Percentiles rank a stretch among this genome's conserved stretches.
Evolutionary conservation across 2,329 filamentous ascomycete genomes (phyloP).

Genomic region (Pyrenophora tritici-repentis): DNA sequence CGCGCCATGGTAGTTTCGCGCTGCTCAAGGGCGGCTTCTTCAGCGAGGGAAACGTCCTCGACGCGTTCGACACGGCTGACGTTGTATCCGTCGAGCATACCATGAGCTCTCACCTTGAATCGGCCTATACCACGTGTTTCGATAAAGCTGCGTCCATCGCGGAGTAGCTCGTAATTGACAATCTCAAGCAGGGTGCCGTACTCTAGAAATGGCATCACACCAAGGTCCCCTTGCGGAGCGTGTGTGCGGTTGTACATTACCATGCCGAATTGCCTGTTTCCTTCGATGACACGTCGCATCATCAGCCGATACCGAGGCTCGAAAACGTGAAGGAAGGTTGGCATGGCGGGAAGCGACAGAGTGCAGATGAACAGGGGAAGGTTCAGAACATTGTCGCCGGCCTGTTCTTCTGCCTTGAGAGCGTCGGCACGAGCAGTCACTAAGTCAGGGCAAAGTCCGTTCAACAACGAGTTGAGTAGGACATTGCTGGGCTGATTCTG

Average conservation of each 20-base stretch:
- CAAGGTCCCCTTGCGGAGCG: slow-evolving; percentile 59
- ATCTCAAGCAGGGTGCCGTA: slow-evolving; percentile 82
- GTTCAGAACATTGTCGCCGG: slow-evolving; percentile 61
- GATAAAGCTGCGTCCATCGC: slow-evolving; percentile 80
- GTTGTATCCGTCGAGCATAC: slow-evolving; percentile 74
- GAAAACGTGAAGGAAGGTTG: slow-evolving; percentile 85
- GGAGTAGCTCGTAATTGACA: slow-evolving; percentile 71
- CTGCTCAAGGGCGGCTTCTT: slow-evolving; percentile 78
- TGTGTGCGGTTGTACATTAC: slow-evolving; percentile 68
- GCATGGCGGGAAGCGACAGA: slow-evolving; percentile 79
- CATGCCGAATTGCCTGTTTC: slow-evolving; percentile 82
- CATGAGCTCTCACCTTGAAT: slow-evolving; percentile 72
- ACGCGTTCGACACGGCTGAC: slow-evolving; percentile 77
- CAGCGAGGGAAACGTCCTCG: slow-evolving; percentile 79
- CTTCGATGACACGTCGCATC: slow-evolving; percentile 77
- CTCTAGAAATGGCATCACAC: slow-evolving; percentile 64
- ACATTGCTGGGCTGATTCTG: slow-evolving; percentile 63
- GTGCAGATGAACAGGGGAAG: slow-evolving; percentile 79
- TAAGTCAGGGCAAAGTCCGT: slow-evolving; percentile 69
- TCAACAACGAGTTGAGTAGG: slow-evolving; percentile 66
- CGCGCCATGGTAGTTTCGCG: slow-evolving; percentile 61
- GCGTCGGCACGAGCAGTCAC: slow-evolving; percentile 63
- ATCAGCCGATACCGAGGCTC: slow-evolving; percentile 91
- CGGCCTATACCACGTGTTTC: slow-evolving; percentile 77
- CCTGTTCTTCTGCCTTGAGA: slow-evolving; percentile 62